These are phyloP conservation scores for Inosperma sp. DNA, from an alignment of 768 basidiomycete species.

Conservation along the genomic window DNA sequence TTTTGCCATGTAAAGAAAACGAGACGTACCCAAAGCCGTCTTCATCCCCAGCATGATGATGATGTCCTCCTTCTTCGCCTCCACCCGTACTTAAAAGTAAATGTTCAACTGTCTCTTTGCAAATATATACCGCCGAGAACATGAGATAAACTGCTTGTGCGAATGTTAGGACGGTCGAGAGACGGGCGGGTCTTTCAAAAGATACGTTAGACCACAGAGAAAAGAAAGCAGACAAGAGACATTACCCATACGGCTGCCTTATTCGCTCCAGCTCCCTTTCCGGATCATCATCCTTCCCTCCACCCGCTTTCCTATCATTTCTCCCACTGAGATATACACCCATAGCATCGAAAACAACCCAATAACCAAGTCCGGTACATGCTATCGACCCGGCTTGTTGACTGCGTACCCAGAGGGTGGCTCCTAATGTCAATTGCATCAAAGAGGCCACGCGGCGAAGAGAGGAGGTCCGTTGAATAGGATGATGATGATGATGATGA, in stretches of 20 bases:
- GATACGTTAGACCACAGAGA: slow-evolving; percentile 7
- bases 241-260: slow-evolving; percentile 56
- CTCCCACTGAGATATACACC: too few species aligned
- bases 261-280: slow-evolving; percentile 29
- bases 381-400: slow-evolving; percentile 85
- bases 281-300: slow-evolving; percentile 13
- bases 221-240: slow-evolving; percentile 4
- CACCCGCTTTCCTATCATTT: slow-evolving; percentile 26
- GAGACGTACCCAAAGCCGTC: slow-evolving; percentile 38
- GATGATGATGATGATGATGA: neutral
- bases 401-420: slow-evolving; percentile 81
- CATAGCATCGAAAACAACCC: slow-evolving; percentile 93
- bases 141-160: slow-evolving; percentile 90
- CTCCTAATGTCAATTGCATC: slow-evolving; percentile 61
- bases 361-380: slow-evolving; percentile 90
- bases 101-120: slow-evolving; percentile 96
- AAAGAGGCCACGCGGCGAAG: neutral
- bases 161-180: slow-evolving; percentile 73
- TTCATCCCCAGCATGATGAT: slow-evolving; percentile 55
- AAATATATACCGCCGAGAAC: slow-evolving; percentile 93
- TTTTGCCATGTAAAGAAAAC: neutral
- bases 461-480: neutral
- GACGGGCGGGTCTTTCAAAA: slow-evolving; percentile 52
- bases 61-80: slow-evolving; percentile 56
- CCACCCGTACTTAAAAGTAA: slow-evolving; percentile 62